Conservation (phyloP, 257 asterid genomes). For the Penstemon barbatus region DNA sequence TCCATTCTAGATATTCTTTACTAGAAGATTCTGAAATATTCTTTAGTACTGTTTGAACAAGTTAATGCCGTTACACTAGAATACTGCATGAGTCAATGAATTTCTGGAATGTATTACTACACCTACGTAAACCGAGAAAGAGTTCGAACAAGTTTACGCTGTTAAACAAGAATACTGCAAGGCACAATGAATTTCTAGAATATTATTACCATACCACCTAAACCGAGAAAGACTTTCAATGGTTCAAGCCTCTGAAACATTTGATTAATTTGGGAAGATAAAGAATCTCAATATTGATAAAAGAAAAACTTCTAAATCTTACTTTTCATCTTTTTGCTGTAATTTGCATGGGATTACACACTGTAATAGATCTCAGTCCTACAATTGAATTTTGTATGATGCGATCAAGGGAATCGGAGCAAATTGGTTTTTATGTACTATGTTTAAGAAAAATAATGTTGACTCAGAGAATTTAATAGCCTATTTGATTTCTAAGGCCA, state of each 20-base stretch:
- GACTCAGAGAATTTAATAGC: background rate
- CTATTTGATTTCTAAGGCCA: too few relatives aligned
- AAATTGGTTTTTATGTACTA: background rate
- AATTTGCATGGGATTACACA: constrained; percentile 8
- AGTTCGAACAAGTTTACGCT: background rate
- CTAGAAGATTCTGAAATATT: background rate
- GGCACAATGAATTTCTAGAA: too few relatives aligned
- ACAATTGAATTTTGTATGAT: constrained; percentile 4
- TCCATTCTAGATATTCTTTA: background rate
- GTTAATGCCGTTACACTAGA: background rate
- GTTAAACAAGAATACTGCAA: too few relatives aligned
- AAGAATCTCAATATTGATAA: constrained; percentile 5
- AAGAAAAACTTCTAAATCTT: constrained; percentile 5
- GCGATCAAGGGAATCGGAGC: constrained; percentile 1
- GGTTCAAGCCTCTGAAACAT: background rate
- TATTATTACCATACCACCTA: too few relatives aligned
- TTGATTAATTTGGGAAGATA: constrained; percentile 1
- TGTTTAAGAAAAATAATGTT: constrained; percentile 16
- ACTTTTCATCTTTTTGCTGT: background rate
- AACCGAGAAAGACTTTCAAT: too few relatives aligned
- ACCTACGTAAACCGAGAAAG: constrained; percentile 1
- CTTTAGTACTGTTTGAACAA: background rate
- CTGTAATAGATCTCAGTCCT: background rate
- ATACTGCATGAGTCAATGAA: background rate
- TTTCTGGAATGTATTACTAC: background rate